Evolutionary conservation across 139 green algal genomes (phyloP).

Genomic region (Ettlia oleoabundans): DNA sequence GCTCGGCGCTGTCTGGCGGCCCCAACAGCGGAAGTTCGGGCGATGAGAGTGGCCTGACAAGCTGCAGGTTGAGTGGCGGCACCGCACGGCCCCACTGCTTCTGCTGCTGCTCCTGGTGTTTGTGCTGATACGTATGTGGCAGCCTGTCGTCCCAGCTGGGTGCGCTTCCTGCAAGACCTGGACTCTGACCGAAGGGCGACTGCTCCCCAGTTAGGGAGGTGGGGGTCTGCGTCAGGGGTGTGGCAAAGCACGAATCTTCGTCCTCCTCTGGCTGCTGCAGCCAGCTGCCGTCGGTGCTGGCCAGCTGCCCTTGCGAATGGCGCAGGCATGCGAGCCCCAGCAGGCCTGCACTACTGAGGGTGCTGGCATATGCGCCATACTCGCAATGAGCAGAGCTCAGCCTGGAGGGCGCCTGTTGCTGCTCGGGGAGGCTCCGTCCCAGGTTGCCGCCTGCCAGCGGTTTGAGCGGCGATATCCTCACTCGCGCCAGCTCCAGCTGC

Average conservation of each 20-base stretch:
- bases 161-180: too few species aligned
- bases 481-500: slow-evolving; percentile 27
- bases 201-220: not conserved
- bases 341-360: not conserved
- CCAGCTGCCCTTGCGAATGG: too few species aligned
- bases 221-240: not conserved
- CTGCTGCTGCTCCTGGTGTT: too few species aligned
- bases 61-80: too few species aligned
- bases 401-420: too few species aligned
- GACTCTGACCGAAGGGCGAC: not conserved
- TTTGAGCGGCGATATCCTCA: not conserved
- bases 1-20: too few species aligned
- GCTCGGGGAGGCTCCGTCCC: too few species aligned
- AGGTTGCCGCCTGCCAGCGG: not conserved
- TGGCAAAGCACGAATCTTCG: slow-evolving; percentile 2
- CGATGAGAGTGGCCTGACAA: too few species aligned
- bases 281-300: not conserved
- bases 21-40: too few species aligned
- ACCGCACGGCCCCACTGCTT: too few species aligned
- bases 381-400: not conserved
- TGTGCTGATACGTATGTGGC: too few species aligned
- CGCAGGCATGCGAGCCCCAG: not conserved
- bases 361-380: not conserved
- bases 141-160: too few species aligned
- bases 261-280: not conserved